Conservation (phyloP, 345 rosid species). For the Heritiera littoralis region DNA sequence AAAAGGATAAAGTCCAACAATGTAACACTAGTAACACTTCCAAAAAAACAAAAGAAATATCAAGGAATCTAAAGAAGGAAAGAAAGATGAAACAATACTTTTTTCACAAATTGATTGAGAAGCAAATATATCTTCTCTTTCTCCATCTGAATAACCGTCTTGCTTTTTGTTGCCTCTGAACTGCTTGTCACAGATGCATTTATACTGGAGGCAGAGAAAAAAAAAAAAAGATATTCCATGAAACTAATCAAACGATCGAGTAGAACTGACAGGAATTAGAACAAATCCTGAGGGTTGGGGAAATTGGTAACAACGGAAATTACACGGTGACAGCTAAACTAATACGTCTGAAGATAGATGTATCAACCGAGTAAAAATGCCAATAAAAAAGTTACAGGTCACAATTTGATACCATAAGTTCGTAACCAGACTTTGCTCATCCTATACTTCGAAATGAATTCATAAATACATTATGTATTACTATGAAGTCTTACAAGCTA, state of each 20-base stretch:
- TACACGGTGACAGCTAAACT: not conserved
- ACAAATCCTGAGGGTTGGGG: not conserved
- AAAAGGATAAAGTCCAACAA: not conserved
- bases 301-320: not conserved
- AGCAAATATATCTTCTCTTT: slow-evolving; percentile 81
- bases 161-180: slow-evolving; percentile 81
- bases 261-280: not conserved
- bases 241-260: not conserved
- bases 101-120: slow-evolving; percentile 66
- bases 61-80: not conserved
- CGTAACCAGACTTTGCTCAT: not conserved
- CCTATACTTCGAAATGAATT: not conserved
- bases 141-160: slow-evolving; percentile 87
- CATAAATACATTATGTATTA: not conserved
- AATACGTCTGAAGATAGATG: not conserved
- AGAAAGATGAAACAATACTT: slow-evolving; percentile 44
- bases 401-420: not conserved
- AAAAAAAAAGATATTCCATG: not conserved
- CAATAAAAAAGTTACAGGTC: not conserved
- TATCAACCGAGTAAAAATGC: not conserved
- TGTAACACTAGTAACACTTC: not conserved
- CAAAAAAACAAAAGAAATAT: not conserved
- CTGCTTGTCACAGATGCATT: slow-evolving; percentile 95
- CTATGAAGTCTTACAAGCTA: not conserved
- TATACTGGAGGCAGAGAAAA: slow-evolving; percentile 48